Base-by-base conservation (phyloP, 441 rosid genomes). In the Erodium texanum region DNA sequence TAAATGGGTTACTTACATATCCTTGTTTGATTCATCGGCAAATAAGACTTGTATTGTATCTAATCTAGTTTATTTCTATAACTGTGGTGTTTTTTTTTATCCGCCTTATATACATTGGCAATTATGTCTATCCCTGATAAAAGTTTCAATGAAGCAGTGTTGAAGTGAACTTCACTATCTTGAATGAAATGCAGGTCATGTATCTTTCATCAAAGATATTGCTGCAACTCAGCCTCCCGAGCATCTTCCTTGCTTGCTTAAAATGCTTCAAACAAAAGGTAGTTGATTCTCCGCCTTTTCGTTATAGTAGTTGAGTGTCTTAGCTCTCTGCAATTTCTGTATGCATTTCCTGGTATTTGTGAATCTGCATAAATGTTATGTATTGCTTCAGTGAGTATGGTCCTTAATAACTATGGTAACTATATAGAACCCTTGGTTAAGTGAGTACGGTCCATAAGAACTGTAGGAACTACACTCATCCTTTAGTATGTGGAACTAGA, bases 211-310 rank as follows among this genome's bases (percentile, higher is more conserved):
- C 74, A 80, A 79, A 76, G 89, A 87, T 15, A 79, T 90, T 62
- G 96, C 90, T 62, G 86, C 77, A 68, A 74, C 86, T 77, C 74
- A 83, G 75, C 91, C 94, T 77, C 97, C 97, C 29, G 77, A 70
- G 81, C 81, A 84, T 78, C 74, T 93, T 78, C 71, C 76, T 74
- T 79, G 82, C 50, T 75, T 89, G 36, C 73, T 89, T 68, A 83
- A 70, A 34, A 78, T 88, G 65, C 92, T 86, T 66, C 81, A 38
- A 71, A 79, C 81, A 64, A 86, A 80, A 85, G 96, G 97, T 90
- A 69, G 63, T 7, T 22, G 63, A 29, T 22, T 58, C 24, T 58
- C 63, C 63, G 22, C 24, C 24, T 58, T 22, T 58, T 22, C 12
- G 12, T 20, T 58, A 22, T 58, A 20, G n/a, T 14, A 10, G 63